A percentile compares a stretch with the other conserved stretches of the same genome.
Conservation (phyloP, 805 yeast genomes). For the Cyberlindnera galapagoensis region DNA sequence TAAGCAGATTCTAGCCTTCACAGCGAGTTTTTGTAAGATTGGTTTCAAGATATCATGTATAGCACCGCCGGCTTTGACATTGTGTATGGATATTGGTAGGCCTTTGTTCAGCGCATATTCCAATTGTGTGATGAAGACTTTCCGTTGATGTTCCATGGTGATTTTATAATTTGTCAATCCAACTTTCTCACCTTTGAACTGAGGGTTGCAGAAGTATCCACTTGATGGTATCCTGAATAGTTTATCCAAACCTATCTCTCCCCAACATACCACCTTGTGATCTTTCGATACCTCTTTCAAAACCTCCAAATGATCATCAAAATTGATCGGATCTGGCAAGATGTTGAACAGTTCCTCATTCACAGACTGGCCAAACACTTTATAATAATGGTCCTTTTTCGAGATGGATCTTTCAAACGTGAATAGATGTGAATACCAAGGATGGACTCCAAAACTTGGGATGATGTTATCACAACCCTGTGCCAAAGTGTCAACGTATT, state of each 20-base stretch:
- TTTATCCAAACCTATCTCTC: constrained; percentile 91
- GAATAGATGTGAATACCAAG: constrained; percentile 80
- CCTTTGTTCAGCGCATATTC: constrained; percentile 42
- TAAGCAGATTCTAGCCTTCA: constrained; percentile 43
- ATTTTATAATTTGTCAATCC: constrained; percentile 50
- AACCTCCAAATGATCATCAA: constrained; percentile 29
- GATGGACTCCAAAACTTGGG: constrained; percentile 75
- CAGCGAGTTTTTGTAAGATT: constrained; percentile 6
- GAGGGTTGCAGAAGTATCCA: constrained; percentile 44
- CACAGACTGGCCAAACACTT: constrained; percentile 37
- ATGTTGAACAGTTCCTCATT: constrained; percentile 30
- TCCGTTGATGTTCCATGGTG: constrained; percentile 56
- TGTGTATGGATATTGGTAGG: constrained; percentile 69
- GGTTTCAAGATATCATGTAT: constrained; percentile 39
- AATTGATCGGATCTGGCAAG: constrained; percentile 56
- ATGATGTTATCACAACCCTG: constrained; percentile 18
- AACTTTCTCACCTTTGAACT: constrained; percentile 7
- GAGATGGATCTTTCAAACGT: constrained; percentile 18
- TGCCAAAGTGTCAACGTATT: constrained; percentile 21
- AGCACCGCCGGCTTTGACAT: constrained; percentile 72
- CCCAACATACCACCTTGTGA: constrained; percentile 41
- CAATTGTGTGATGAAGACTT: constrained; percentile 45
- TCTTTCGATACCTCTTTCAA: constrained; percentile 11
- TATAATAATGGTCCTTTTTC: constrained; percentile 50
- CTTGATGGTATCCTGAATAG: constrained; percentile 57